Evolutionary conservation across 371 early-diverging fungal genomes (phyloP).

Genomic region (Mucor indicus): DNA sequence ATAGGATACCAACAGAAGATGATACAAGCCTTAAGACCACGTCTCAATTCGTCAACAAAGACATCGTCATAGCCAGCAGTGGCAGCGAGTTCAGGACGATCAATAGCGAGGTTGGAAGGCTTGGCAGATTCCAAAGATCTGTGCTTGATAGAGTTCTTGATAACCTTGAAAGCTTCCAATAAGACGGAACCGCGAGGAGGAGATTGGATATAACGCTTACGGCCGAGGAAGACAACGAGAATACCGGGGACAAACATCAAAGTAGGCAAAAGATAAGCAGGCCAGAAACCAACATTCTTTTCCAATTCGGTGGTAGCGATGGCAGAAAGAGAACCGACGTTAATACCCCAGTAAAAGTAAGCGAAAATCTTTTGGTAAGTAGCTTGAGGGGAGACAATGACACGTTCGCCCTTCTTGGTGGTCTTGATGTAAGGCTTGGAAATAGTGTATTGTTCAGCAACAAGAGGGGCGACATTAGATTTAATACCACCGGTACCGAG

Average conservation of each 20-base stretch:
- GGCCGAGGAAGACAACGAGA: conserved; percentile 54
- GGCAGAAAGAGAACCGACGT: conserved; percentile 69
- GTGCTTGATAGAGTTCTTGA: conserved; percentile 21
- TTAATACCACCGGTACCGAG: conserved; percentile 54
- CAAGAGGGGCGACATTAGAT: conserved; percentile 48
- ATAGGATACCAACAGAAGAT: conserved; percentile 73
- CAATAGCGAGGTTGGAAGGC: conserved; percentile 26
- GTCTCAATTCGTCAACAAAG: conserved; percentile 71
- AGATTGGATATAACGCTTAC: conserved; percentile 52
- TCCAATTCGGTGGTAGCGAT: conserved; percentile 60
- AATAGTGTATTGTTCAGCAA: conserved; percentile 46
- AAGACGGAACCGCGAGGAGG: conserved; percentile 63
- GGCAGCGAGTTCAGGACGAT: conserved; percentile 33
- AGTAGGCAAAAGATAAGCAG: conserved; percentile 71
- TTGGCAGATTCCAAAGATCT: conserved; percentile 35
- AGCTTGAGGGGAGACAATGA: conserved; percentile 49
- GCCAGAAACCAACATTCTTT: conserved; percentile 59
- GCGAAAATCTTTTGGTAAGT: conserved; percentile 49
- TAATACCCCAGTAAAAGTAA: conserved; percentile 82
- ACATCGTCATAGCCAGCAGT: conserved; percentile 63
- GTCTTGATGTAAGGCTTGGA: conserved; percentile 28
- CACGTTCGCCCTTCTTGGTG: conserved; percentile 28
- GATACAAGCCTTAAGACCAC: conserved; percentile 63
- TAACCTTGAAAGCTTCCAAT: conserved; percentile 35
- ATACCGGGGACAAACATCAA: conserved; percentile 67